Evolutionary conservation across 2,329 filamentous ascomycete genomes (phyloP).

Genomic region (Trichoderma harzianum): DNA sequence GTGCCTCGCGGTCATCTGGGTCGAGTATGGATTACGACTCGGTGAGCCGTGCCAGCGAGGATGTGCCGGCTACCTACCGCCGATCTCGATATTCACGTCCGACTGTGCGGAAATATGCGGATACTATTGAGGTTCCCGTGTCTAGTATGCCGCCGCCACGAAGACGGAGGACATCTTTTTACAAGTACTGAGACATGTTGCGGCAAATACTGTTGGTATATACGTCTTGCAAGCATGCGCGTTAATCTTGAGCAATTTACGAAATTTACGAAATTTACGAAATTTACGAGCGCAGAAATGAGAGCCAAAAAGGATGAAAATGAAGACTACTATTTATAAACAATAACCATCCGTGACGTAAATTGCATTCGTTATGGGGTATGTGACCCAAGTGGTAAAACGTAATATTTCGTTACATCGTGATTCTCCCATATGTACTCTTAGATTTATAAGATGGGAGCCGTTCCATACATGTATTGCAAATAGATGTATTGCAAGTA

Average conservation of each 20-base stretch:
- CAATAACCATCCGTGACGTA: neutral
- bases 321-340: neutral
- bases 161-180: conserved; percentile 14
- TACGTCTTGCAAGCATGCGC: neutral
- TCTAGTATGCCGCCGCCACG: neutral
- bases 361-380: neutral
- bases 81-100: neutral
- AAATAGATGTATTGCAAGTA: neutral
- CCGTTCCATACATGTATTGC: neutral
- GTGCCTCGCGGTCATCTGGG: neutral
- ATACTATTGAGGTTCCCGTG: neutral
- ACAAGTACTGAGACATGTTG: neutral
- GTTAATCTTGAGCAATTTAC: neutral
- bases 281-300: neutral
- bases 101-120: neutral
- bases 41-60: neutral
- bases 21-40: neutral
- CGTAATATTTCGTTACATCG: neutral
- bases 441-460: neutral
- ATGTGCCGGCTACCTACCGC: neutral
- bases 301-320: neutral
- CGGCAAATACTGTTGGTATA: neutral
- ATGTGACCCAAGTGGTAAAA: neutral
- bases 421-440: neutral
- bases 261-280: too few species aligned